phyloP scores from a whole-genome alignment of 331 rosid genomes.

The Telfairia occidentalis region DNA sequence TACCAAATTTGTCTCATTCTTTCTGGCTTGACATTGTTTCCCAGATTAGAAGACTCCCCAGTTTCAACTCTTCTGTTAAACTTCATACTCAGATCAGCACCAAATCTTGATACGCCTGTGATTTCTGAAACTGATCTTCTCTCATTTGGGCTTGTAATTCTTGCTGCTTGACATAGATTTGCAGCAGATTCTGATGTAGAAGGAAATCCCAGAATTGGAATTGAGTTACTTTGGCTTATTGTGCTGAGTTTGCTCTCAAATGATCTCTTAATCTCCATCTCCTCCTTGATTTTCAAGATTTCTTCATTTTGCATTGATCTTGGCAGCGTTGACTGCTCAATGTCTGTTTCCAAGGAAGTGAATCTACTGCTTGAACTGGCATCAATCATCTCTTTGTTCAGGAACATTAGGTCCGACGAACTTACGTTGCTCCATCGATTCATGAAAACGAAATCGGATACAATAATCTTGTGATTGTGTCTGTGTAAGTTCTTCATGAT shows the following conservation, averaged over 20 bases:
- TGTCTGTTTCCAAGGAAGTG: constrained; percentile 23
- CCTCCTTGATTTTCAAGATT: constrained; percentile 43
- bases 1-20: constrained; percentile 62
- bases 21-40: constrained; percentile 42
- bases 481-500: constrained; percentile 33
- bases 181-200: constrained; percentile 18
- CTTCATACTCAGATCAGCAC: constrained; percentile 24
- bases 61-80: constrained; percentile 6
- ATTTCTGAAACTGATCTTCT: constrained; percentile 85
- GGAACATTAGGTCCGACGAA: constrained; percentile 69
- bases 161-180: constrained; percentile 24
- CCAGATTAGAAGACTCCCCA: constrained; percentile 30
- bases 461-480: constrained; percentile 61
- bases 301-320: constrained; percentile 23
- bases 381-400: constrained; percentile 64
- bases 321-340: neutral
- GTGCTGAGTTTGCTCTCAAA: constrained; percentile 41
- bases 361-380: constrained; percentile 53
- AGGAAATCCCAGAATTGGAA: constrained; percentile 15
- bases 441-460: constrained; percentile 66
- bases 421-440: constrained; percentile 82
- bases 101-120: constrained; percentile 53
- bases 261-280: constrained; percentile 50
- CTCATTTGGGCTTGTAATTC: constrained; percentile 28
- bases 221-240: constrained; percentile 17